Evolutionary conservation across 1,284 basidiomycete genomes (phyloP).

Genomic region (Pyrrhoderma noxium): DNA sequence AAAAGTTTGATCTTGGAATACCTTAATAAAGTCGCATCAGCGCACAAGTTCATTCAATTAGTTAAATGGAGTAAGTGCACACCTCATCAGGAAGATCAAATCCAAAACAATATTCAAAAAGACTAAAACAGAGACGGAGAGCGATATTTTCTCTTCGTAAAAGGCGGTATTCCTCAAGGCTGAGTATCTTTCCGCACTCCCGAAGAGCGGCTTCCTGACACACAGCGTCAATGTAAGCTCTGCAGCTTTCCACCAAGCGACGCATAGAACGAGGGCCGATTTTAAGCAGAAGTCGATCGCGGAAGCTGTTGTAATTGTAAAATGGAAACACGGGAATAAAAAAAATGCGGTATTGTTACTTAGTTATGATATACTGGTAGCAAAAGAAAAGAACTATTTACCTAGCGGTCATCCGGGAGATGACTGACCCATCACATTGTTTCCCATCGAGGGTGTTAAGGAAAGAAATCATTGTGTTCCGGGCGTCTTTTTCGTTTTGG

Average conservation of each 20-base stretch:
- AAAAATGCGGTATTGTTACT: neutral
- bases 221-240: slow-evolving; percentile 51
- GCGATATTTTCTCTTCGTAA: slow-evolving; percentile 63
- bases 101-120: slow-evolving; percentile 53
- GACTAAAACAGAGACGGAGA: slow-evolving; percentile 53
- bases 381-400: neutral
- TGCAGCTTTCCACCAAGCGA: slow-evolving; percentile 48
- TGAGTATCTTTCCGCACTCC: slow-evolving; percentile 46
- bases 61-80: neutral
- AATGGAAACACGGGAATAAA: neutral
- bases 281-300: slow-evolving; percentile 8
- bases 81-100: slow-evolving; percentile 52
- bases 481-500: slow-evolving; percentile 49
- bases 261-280: slow-evolving; percentile 15
- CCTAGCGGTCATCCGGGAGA: slow-evolving; percentile 24
- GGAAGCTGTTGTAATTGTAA: slow-evolving; percentile 9
- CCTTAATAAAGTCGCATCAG: slow-evolving; percentile 13
- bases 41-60: no score
- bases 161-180: slow-evolving; percentile 42
- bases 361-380: neutral
- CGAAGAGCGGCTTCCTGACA: slow-evolving; percentile 53
- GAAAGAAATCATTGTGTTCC: slow-evolving; percentile 45
- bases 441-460: slow-evolving; percentile 45
- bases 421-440: slow-evolving; percentile 44
- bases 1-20: slow-evolving; percentile 49